phyloP scores from a whole-genome alignment of 805 yeast genomes.

The Zygosaccharomyces kombuchaensis region DNA sequence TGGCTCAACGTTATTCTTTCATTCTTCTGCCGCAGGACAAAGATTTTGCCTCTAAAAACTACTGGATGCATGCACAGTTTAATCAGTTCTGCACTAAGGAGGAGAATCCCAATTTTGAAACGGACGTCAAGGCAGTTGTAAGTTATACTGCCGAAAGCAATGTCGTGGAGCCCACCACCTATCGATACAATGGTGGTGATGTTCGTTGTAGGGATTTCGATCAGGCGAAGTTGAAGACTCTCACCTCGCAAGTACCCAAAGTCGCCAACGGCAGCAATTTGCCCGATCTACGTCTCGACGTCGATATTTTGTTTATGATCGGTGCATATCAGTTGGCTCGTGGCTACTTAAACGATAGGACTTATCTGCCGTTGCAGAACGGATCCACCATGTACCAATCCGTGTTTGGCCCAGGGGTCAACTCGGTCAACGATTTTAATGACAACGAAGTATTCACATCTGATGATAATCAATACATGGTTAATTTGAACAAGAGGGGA shows the following conservation, averaged over 20 bases:
- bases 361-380: slow-evolving; percentile 21
- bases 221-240: slow-evolving; percentile 22
- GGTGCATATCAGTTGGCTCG: slow-evolving; percentile 24
- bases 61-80: slow-evolving; percentile 40
- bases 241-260: slow-evolving; percentile 20
- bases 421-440: slow-evolving; percentile 8
- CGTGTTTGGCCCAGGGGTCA: slow-evolving; percentile 8
- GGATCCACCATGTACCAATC: slow-evolving; percentile 18
- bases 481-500: slow-evolving; percentile 25
- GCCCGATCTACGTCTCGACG: slow-evolving; percentile 16
- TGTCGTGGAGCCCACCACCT: slow-evolving; percentile 10
- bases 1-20: slow-evolving; percentile 67
- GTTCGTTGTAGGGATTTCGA: slow-evolving; percentile 28
- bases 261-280: slow-evolving; percentile 15
- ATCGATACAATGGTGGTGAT: slow-evolving; percentile 23
- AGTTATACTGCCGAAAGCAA: slow-evolving; percentile 22
- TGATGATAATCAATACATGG: slow-evolving; percentile 17
- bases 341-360: slow-evolving; percentile 27
- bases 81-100: slow-evolving; percentile 37
- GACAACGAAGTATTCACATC: slow-evolving; percentile 15
- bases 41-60: slow-evolving; percentile 40
- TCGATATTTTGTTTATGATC: slow-evolving; percentile 29
- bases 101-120: slow-evolving; percentile 34
- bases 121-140: slow-evolving; percentile 34
- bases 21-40: slow-evolving; percentile 47